Evolutionary conservation across 116 monocot species (phyloP).

Genomic region (Zostera marina): DNA sequence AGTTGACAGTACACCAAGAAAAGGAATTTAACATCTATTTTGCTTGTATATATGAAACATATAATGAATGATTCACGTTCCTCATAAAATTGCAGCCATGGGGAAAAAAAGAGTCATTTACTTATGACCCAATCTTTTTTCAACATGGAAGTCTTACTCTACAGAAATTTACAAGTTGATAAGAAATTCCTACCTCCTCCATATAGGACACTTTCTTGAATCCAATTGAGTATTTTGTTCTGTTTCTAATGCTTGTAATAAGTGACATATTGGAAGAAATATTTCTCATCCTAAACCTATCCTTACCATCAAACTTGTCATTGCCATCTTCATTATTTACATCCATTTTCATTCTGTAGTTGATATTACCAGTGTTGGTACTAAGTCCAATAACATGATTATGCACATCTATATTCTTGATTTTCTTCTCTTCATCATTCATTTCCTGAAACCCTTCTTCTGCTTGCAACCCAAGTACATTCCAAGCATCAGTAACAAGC

Average conservation of each 20-base stretch:
- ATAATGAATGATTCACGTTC: background rate
- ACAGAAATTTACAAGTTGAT: conserved; percentile 27
- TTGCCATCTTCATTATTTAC: conserved; percentile 2
- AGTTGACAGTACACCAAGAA: too few relatives aligned
- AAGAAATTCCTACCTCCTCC: conserved; percentile 22
- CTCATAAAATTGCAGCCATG: background rate
- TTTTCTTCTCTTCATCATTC: conserved; percentile 7
- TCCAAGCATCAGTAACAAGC: conserved; percentile 81
- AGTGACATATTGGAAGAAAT: conserved; percentile 5
- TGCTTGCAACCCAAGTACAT: conserved; percentile 41
- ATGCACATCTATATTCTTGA: background rate
- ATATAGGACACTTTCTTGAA: conserved; percentile 22
- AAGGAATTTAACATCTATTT: too few relatives aligned
- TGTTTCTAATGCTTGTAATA: conserved; percentile 2
- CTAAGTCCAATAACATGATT: conserved; percentile 7
- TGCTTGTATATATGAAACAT: too few relatives aligned
- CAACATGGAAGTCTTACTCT: conserved; percentile 37
- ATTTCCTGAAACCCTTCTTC: conserved; percentile 31
- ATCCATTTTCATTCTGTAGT: conserved; percentile 8
- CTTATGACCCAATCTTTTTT: background rate
- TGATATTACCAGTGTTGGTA: conserved; percentile 6
- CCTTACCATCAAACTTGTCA: conserved; percentile 10
- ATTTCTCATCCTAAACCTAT: conserved; percentile 5
- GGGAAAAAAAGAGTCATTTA: background rate
- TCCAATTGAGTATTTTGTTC: conserved; percentile 15